Evolutionary conservation across 306 rosid genomes (phyloP).

Genomic region (Fragaria nilgerrensis): DNA sequence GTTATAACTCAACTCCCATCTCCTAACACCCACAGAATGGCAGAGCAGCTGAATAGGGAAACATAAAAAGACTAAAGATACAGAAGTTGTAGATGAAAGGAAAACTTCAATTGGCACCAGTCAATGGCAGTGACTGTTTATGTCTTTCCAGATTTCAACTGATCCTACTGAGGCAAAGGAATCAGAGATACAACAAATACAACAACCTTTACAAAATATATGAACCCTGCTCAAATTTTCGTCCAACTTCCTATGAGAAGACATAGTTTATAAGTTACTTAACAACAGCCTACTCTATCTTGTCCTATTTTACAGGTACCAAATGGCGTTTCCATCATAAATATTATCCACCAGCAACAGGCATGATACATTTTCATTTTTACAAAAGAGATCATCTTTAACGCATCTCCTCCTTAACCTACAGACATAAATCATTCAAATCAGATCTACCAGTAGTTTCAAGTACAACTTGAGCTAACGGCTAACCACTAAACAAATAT

Average conservation of each 20-base stretch:
- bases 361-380: slow-evolving; percentile 30
- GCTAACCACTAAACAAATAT: slow-evolving; percentile 11
- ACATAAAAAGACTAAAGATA: not conserved
- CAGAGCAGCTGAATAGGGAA: not conserved
- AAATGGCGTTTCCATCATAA: slow-evolving; percentile 20
- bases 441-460: slow-evolving; percentile 18
- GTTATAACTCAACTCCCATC: too few relatives aligned
- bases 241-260: slow-evolving; percentile 31
- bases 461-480: not conserved
- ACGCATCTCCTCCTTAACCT: slow-evolving; percentile 33
- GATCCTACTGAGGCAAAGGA: slow-evolving; percentile 39
- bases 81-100: not conserved
- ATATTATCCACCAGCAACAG: slow-evolving; percentile 24
- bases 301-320: slow-evolving; percentile 54
- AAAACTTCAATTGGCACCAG: not conserved
- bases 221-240: slow-evolving; percentile 28
- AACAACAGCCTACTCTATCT: slow-evolving; percentile 36
- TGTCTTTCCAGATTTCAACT: slow-evolving; percentile 36
- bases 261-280: slow-evolving; percentile 24
- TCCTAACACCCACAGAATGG: not conserved
- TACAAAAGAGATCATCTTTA: slow-evolving; percentile 35
- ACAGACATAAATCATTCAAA: slow-evolving; percentile 21
- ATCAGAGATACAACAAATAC: slow-evolving; percentile 41
- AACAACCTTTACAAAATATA: slow-evolving; percentile 48
- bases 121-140: slow-evolving; percentile 10